Conservation (phyloP, 352 stramenopile species). For the Elongisporangium undulatum region DNA sequence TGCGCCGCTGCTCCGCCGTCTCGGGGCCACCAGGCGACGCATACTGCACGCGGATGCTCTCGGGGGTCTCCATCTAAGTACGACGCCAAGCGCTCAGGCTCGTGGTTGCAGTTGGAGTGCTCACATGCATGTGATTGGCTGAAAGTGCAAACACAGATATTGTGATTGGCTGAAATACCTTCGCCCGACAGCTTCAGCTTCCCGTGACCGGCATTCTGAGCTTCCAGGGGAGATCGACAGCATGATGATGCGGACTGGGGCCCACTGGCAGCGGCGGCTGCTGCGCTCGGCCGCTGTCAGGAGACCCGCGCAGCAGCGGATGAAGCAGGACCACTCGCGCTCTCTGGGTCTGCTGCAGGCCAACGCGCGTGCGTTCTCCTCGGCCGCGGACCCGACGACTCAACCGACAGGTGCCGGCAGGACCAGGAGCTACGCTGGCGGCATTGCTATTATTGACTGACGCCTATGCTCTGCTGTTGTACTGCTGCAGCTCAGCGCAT, state of each 20-base stretch:
- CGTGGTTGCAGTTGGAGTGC: not conserved
- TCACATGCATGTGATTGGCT: not conserved
- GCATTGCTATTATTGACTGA: not conserved
- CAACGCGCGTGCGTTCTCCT: not conserved
- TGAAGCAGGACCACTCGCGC: not conserved
- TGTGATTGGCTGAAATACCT: not conserved
- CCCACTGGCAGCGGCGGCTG: not conserved
- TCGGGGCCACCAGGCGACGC: constrained; percentile 29
- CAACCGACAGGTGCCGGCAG: not conserved
- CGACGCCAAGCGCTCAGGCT: not conserved
- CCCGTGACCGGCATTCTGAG: not conserved
- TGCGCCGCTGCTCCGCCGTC: constrained; percentile 38
- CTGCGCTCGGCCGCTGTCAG: not conserved
- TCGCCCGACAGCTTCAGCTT: not conserved
- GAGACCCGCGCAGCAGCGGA: not conserved
- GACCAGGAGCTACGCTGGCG: not conserved
- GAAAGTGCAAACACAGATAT: not conserved
- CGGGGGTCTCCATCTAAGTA: constrained; percentile 37
- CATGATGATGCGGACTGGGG: not conserved
- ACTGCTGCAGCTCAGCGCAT: not conserved
- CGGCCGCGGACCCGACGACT: not conserved
- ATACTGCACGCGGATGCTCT: constrained; percentile 49
- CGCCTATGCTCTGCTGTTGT: not conserved
- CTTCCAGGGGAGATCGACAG: not conserved
- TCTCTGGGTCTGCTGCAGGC: not conserved